These are phyloP conservation scores for Miscanthus lutarioriparius DNA, from an alignment of 176 grass and related monocot species.

Conservation along the genomic window DNA sequence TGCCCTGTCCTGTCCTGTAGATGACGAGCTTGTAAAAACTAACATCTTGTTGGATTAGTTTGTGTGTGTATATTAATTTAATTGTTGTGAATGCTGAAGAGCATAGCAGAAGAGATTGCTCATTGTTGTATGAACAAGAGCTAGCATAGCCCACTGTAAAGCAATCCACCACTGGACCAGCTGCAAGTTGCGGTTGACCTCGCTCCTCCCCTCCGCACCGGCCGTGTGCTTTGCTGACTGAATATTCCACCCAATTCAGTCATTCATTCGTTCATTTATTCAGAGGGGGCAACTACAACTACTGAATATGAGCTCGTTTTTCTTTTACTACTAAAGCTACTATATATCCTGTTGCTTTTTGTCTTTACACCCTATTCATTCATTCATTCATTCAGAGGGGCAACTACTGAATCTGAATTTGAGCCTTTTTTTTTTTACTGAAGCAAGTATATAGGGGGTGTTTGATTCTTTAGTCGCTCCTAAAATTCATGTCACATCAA, in stretches of 20 bases:
- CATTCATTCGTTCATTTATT: neutral
- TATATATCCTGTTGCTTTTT: neutral
- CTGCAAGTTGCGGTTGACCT: slow-evolving; percentile 8
- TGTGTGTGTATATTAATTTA: neutral
- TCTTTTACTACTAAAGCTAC: neutral
- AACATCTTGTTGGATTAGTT: slow-evolving; percentile 33
- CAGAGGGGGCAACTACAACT: neutral
- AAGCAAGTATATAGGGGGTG: neutral
- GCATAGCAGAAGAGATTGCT: neutral
- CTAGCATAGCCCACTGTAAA: neutral
- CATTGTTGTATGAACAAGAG: neutral
- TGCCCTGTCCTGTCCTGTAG: neutral
- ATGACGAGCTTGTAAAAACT: slow-evolving; percentile 31
- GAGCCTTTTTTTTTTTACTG: neutral
- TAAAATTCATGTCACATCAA: too few species aligned
- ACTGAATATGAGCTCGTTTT: neutral
- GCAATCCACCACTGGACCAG: neutral
- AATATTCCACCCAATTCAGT: neutral
- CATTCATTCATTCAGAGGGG: neutral
- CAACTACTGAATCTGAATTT: neutral
- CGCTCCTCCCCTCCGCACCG: neutral
- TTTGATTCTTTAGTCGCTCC: too few species aligned
- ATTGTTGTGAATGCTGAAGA: slow-evolving; percentile 22
- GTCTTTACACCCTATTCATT: neutral
- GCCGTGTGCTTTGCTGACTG: slow-evolving; percentile 8